Evolutionary conservation across 805 yeast genomes (phyloP).

Genomic region (Ogataea allantospora): DNA sequence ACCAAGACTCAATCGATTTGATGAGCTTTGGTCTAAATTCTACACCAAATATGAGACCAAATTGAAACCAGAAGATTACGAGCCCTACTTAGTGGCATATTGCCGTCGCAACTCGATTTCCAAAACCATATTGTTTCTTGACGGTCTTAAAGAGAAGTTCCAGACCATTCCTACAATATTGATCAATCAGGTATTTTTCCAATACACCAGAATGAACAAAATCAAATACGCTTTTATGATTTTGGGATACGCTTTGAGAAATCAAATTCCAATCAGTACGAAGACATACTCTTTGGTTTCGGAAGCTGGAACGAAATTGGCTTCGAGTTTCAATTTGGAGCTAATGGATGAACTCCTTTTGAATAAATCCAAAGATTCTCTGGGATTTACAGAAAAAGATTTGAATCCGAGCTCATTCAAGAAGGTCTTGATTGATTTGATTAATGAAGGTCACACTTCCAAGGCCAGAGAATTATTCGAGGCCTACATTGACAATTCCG

Average conservation of each 20-base stretch:
- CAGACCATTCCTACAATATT: constrained; percentile 21
- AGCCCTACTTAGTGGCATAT: constrained; percentile 22
- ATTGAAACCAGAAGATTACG: constrained; percentile 20
- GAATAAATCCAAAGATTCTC: constrained; percentile 18
- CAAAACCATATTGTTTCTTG: constrained; percentile 16
- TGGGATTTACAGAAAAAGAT: constrained; percentile 26
- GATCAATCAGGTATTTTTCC: constrained; percentile 29
- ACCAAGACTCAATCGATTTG: constrained; percentile 16
- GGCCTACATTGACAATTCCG: constrained; percentile 25
- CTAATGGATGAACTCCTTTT: constrained; percentile 26
- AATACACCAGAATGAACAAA: constrained; percentile 18
- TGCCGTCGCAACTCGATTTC: constrained; percentile 18
- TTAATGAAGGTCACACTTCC: constrained; percentile 19
- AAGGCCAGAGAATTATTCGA: constrained; percentile 31
- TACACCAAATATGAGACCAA: constrained; percentile 9
- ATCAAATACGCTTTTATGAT: constrained; percentile 22
- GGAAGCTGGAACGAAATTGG: constrained; percentile 23
- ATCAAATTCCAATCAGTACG: constrained; percentile 17
- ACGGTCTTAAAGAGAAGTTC: constrained; percentile 13
- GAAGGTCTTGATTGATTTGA: constrained; percentile 18
- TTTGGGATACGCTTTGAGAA: constrained; percentile 18
- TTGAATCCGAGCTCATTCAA: constrained; percentile 28
- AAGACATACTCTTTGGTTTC: constrained; percentile 31
- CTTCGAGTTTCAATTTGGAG: constrained; percentile 18
- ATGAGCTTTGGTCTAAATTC: constrained; percentile 22